Conservation (phyloP, 2,329 filamentous ascomycete genomes). For the Stagonosporopsis cucurbitacearum region DNA sequence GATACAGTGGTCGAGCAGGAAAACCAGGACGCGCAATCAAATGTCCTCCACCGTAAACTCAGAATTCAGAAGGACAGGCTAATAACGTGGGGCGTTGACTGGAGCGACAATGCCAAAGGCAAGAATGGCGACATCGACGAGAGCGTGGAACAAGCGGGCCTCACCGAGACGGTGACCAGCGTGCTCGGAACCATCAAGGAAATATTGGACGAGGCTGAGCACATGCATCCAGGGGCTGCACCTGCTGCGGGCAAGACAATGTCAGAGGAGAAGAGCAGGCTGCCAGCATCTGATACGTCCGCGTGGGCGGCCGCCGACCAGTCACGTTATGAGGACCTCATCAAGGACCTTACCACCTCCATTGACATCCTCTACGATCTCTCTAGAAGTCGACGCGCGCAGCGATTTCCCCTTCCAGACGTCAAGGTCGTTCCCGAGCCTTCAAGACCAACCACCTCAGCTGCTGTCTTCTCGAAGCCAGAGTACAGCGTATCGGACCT, state of each 20-base stretch:
- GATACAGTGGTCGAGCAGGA: constrained; percentile 71
- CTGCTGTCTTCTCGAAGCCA: constrained; percentile 39
- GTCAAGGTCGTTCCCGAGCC: constrained; percentile 31
- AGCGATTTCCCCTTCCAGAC: constrained; percentile 26
- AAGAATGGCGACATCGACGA: constrained; percentile 75
- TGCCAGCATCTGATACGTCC: constrained; percentile 39
- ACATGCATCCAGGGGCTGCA: constrained; percentile 65
- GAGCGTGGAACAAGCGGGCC: constrained; percentile 68
- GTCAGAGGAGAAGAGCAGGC: constrained; percentile 46
- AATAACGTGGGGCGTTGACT: constrained; percentile 80
- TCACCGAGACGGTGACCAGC: constrained; percentile 78
- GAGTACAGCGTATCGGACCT: constrained; percentile 51
- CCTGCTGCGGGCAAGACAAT: constrained; percentile 40
- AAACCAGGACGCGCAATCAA: constrained; percentile 65
- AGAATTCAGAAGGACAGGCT: constrained; percentile 81
- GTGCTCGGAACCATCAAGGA: constrained; percentile 83
- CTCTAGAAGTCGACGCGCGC: constrained; percentile 67
- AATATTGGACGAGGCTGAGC: constrained; percentile 76
- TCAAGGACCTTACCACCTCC: constrained; percentile 75
- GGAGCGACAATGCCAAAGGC: constrained; percentile 69
- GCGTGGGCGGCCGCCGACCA: constrained; percentile 64
- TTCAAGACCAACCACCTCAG: constrained; percentile 21
- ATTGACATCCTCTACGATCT: constrained; percentile 83
- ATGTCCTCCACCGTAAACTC: constrained; percentile 75
- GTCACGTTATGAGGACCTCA: constrained; percentile 78